Conservation (phyloP, 208 protist genomes). For the Dictyostelium gargantuum region DNA sequence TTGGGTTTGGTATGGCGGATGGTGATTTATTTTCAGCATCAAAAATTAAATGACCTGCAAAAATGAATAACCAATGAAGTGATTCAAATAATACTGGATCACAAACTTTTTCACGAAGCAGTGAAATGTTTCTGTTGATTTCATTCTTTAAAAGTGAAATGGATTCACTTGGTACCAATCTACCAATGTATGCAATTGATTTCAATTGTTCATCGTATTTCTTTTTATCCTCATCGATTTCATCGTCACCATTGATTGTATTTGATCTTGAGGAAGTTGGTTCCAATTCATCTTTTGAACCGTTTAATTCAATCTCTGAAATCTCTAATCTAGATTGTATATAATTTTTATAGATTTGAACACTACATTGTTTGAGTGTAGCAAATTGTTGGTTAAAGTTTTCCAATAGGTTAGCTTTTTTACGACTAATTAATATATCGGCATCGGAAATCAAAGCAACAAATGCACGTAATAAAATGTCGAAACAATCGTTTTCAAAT, state of each 20-base stretch:
- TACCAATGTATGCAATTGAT: constrained; percentile 19
- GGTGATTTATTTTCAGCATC: background rate
- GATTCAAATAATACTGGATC: background rate
- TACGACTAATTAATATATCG: background rate
- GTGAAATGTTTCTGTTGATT: background rate
- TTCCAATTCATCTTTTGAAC: background rate
- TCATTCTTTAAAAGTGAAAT: background rate
- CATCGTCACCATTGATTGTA: background rate
- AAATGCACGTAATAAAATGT: constrained; percentile 10
- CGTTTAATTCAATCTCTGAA: background rate
- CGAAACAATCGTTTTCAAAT: constrained; percentile 39
- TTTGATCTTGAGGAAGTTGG: background rate
- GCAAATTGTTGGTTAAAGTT: background rate
- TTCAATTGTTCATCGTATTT: constrained; percentile 54
- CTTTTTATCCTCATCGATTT: constrained; percentile 35
- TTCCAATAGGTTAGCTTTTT: background rate
- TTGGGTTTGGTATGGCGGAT: background rate
- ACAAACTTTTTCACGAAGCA: background rate
- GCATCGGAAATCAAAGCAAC: background rate
- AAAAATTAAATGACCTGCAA: constrained; percentile 34
- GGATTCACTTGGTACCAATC: background rate
- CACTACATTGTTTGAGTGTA: background rate
- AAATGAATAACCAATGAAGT: constrained; percentile 43
- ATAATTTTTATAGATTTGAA: constrained; percentile 31
- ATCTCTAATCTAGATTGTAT: constrained; percentile 19